Evolutionary conservation across 2,329 filamentous ascomycete species (phyloP), one percentile per base, ranked within the genome.

Genomic region (Fusarium clavum): DNA sequence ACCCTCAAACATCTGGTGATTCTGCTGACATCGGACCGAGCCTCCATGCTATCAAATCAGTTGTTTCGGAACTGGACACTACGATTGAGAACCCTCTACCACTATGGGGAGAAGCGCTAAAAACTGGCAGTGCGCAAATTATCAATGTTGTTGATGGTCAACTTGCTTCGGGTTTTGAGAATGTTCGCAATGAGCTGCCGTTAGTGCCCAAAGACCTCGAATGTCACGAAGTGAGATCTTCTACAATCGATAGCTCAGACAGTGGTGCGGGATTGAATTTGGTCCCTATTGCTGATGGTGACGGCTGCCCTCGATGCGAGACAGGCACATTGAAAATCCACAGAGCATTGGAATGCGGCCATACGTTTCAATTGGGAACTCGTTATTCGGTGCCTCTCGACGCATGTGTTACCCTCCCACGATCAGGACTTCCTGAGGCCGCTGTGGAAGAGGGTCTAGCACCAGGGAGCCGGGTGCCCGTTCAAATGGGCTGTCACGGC

Each of bases 401-500:
- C 10, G 92, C 93, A 2, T 84, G 81, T 1, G 86, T 96, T 4
- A 81, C 83, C 7, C 67, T 80, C 5, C 76, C 80, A 14, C 65
- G 70, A 43, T 68, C 56, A 16, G 54, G 59, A n/a, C 20, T 73
- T 2, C 62, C 73, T 9, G 61, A 55, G 13, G 52, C 52, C 5
- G 44, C 65, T 14, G 43, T 30, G 6, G 27, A 61, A 10, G 71
- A 70, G 40, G 64, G 58, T 10, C 29, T 74, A 6, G 25, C 48
- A 8, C 74, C 76, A 22, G 73, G 73, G 13, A 72, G 70, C 29
- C 72, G 67, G 5, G 84, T 89, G 0, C 84, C 90, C 0, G 86
- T 97, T 75, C 89, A 97, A 70, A 99, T 99, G 96, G 96, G 96
- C 58, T 99, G 96, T 78, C 94, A 98, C 77, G 96, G 96, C 1